phyloP scores from a whole-genome alignment of 2,329 filamentous ascomycete species.

The Paracoccidioides lutzii region DNA sequence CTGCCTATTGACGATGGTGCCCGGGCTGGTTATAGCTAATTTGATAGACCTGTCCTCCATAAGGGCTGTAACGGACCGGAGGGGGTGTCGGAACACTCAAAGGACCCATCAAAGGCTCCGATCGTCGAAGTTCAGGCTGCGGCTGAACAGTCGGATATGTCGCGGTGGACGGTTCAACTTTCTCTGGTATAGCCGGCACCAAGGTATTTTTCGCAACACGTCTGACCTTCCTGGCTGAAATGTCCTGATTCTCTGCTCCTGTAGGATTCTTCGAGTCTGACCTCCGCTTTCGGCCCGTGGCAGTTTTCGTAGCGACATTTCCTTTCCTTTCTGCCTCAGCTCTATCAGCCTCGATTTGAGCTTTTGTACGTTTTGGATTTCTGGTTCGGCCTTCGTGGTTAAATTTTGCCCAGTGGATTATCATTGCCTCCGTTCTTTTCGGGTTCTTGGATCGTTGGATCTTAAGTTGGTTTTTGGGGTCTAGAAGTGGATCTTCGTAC shows the following conservation, averaged over 20 bases:
- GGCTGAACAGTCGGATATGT: background rate
- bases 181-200: background rate
- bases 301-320: background rate
- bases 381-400: conserved; percentile 31
- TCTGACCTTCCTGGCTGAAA: conserved; percentile 3
- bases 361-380: conserved; percentile 33
- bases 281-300: conserved; percentile 6
- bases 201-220: conserved; percentile 3
- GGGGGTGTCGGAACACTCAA: background rate
- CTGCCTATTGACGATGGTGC: background rate
- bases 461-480: conserved; percentile 19
- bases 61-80: conserved; percentile 1
- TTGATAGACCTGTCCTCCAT: conserved; percentile 1
- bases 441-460: conserved; percentile 34
- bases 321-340: conserved; percentile 11
- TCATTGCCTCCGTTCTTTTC: conserved; percentile 33
- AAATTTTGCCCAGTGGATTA: conserved; percentile 34
- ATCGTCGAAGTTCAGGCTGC: background rate
- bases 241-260: background rate
- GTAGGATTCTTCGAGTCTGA: background rate
- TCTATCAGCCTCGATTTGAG: conserved; percentile 31
- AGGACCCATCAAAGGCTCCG: background rate
- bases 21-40: background rate
- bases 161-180: background rate
- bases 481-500: conserved; percentile 13